Conservation (phyloP, 1,139 yeast species). For the Saccharomyces hybrid region DNA sequence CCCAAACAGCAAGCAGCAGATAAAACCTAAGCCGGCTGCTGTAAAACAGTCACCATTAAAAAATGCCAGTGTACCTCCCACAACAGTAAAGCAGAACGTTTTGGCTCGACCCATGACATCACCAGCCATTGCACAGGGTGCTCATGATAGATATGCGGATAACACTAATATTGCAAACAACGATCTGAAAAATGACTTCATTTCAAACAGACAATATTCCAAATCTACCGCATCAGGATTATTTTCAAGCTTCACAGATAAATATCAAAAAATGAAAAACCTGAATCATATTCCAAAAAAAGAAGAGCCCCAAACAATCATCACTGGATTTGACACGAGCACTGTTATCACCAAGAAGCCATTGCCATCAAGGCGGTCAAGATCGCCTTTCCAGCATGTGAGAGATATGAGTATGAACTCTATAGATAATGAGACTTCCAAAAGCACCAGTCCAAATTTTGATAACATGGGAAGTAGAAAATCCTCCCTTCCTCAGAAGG, state of each 20-base stretch:
- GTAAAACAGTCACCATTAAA: not conserved
- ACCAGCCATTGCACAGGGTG: constrained; percentile 1
- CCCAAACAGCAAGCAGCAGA: constrained; percentile 10
- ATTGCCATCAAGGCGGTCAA: constrained; percentile 1
- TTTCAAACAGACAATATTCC: constrained; percentile 34
- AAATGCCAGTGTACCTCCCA: not conserved
- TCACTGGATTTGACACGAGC: constrained; percentile 24
- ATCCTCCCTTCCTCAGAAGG: constrained; percentile 6
- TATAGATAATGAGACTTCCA: not conserved
- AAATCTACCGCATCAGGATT: constrained; percentile 60
- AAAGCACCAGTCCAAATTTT: not conserved
- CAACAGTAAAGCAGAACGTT: not conserved
- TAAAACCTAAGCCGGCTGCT: not conserved
- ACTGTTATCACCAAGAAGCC: constrained; percentile 13
- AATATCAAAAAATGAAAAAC: constrained; percentile 1
- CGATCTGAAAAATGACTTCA: not conserved
- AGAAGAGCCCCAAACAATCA: constrained; percentile 19
- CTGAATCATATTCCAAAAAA: constrained; percentile 5
- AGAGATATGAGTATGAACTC: not conserved
- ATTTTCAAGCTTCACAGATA: not conserved
- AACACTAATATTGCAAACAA: constrained; percentile 1
- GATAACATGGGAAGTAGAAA: not conserved
- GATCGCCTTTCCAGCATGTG: not conserved
- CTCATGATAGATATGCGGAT: constrained; percentile 1
- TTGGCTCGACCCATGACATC: constrained; percentile 2